Evolutionary conservation across 1,284 basidiomycete species (phyloP).

Genomic region (Ustilago crameri): DNA sequence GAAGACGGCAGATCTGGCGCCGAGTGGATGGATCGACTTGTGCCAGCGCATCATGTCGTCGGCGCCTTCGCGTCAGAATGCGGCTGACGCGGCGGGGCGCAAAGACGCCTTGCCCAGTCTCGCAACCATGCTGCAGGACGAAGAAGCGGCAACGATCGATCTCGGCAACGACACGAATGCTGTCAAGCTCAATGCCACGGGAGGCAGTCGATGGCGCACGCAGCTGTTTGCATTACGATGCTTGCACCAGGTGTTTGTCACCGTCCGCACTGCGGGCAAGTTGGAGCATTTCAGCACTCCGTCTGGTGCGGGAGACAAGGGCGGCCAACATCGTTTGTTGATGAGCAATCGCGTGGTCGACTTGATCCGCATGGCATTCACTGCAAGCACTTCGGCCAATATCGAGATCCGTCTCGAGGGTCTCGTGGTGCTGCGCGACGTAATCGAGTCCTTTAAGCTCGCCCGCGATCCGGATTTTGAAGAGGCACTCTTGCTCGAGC

Average conservation of each 20-base stretch:
- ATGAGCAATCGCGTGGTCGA: conserved; percentile 87
- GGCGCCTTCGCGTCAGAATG: conserved; percentile 8
- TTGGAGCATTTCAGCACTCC: conserved; percentile 70
- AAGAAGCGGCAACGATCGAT: conserved; percentile 85
- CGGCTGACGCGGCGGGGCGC: conserved; percentile 14
- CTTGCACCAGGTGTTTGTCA: conserved; percentile 85
- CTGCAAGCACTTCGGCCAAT: conserved; percentile 92
- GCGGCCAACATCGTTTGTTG: conserved; percentile 70
- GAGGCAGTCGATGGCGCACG: conserved; percentile 82
- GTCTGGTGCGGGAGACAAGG: conserved; percentile 76
- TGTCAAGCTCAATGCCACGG: conserved; percentile 36
- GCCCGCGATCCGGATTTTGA: conserved; percentile 93
- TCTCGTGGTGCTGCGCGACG: conserved; percentile 85
- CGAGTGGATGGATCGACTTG: conserved; percentile 96
- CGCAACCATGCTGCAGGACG: conserved; percentile 73
- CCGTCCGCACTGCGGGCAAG: conserved; percentile 77
- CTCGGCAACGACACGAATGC: conserved; percentile 43
- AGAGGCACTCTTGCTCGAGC: conserved; percentile 89
- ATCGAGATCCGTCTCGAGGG: conserved; percentile 95
- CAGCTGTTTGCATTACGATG: conserved; percentile 94
- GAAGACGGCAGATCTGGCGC: conserved; percentile 90
- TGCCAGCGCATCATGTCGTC: conserved; percentile 90
- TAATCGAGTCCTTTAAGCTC: conserved; percentile 88
- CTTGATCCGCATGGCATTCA: conserved; percentile 97
- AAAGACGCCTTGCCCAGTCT: conserved; percentile 36